These are phyloP conservation scores for Cytospora paraplurivora DNA, from an alignment of 2,329 filamentous ascomycete species.

Conservation along the genomic window DNA sequence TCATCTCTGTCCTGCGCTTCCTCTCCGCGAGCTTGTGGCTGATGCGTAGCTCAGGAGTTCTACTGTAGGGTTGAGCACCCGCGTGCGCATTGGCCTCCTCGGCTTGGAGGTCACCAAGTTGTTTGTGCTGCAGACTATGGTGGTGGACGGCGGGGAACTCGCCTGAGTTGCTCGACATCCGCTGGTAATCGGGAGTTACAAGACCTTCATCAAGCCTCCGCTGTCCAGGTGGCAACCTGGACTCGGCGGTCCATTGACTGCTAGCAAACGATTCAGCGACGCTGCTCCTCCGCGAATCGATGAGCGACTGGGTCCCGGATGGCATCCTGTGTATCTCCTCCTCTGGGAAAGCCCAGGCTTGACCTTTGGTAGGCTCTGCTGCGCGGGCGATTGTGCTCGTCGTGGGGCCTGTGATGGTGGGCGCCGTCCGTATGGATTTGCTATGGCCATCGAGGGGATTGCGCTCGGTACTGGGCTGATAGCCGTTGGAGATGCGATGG, in stretches of 20 bases:
- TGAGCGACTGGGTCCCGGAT: constrained; percentile 51
- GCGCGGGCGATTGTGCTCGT: constrained; percentile 68
- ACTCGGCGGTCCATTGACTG: constrained; percentile 77
- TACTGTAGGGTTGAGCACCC: constrained; percentile 74
- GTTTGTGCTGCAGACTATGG: constrained; percentile 74
- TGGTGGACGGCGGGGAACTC: constrained; percentile 68
- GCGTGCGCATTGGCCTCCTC: constrained; percentile 56
- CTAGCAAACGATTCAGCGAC: constrained; percentile 77
- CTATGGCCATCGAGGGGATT: constrained; percentile 51
- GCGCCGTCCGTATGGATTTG: constrained; percentile 66
- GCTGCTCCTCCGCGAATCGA: constrained; percentile 73
- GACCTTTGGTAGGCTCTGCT: constrained; percentile 78
- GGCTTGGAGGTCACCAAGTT: constrained; percentile 66
- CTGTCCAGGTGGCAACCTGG: constrained; percentile 70
- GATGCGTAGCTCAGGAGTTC: constrained; percentile 78
- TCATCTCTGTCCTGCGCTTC: constrained; percentile 85
- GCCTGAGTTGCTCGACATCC: constrained; percentile 52
- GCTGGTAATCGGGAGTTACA: constrained; percentile 49
- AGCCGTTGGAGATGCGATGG: constrained; percentile 66
- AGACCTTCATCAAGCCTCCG: constrained; percentile 66
- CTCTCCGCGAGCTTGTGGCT: constrained; percentile 85
- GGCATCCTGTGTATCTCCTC: constrained; percentile 61
- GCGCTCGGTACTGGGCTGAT: constrained; percentile 61
- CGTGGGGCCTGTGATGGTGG: constrained; percentile 73
- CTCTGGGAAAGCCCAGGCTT: constrained; percentile 82